Conservation (phyloP, 139 green algal genomes). For the Trebouxia sp. region DNA sequence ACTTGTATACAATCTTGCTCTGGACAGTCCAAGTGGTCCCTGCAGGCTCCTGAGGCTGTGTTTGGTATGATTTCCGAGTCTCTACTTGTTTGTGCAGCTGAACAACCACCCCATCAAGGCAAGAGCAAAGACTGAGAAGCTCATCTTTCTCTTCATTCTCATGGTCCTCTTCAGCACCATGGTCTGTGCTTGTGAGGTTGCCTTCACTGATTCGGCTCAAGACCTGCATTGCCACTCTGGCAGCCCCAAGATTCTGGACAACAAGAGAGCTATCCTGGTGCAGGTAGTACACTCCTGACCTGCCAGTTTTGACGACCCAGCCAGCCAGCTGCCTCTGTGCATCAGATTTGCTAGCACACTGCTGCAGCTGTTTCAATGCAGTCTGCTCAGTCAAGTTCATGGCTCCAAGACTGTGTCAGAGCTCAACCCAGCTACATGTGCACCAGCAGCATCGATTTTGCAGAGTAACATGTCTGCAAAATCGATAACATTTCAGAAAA, state of each 20-base stretch:
- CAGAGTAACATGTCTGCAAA: neutral
- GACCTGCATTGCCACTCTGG: constrained; percentile 14
- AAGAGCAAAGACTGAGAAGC: constrained; percentile 3
- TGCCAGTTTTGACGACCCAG: constrained; percentile 13
- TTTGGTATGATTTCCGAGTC: constrained; percentile 13
- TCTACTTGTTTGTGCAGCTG: constrained; percentile 4
- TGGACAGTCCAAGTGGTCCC: neutral
- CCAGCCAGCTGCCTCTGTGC: constrained; percentile 6
- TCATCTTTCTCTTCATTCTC: constrained; percentile 1
- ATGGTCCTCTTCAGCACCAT: constrained; percentile 13
- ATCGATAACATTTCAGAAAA: neutral
- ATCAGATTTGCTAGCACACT: constrained; percentile 12
- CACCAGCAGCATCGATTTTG: constrained; percentile 2
- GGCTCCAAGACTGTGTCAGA: neutral
- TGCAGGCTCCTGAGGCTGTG: constrained; percentile 12
- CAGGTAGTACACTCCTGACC: constrained; percentile 13
- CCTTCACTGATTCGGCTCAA: constrained; percentile 7
- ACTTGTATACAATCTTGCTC: constrained; percentile 13
- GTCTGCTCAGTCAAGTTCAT: neutral
- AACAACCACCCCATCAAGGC: neutral
- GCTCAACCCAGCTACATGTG: neutral
- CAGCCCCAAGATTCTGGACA: constrained; percentile 15
- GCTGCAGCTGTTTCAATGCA: neutral
- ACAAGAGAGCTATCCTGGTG: constrained; percentile 1
- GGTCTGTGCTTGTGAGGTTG: constrained; percentile 9